Evolutionary conservation across 73 alveolate genomes (phyloP), one percentile per base, ranked within the genome.

Genomic region (Symbiodinium pilosum): DNA sequence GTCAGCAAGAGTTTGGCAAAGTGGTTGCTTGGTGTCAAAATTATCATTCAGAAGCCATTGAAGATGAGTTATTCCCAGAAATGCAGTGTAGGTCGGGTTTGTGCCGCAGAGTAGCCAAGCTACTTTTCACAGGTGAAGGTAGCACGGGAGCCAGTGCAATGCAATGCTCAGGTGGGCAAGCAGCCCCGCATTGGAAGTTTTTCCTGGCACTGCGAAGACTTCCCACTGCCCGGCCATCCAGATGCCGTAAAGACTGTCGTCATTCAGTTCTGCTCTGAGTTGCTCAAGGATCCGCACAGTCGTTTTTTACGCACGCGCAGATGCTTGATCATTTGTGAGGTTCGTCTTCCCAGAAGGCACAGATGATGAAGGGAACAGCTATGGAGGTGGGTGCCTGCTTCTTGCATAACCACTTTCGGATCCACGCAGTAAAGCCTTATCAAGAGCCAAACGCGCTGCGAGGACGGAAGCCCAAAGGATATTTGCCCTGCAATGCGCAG

Each of bases 1-100:
- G 97, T 84, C 97, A 59, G 88, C 77, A 91, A 43, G 88, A 71
- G 40, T 91, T 91, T 42, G 97, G 97, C 56, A 91, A 91, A n/a
- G 97, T 91, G 0, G 97, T 54, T n/a, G 36, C 97, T 21, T 69
- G 97, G 56, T 40, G 30, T 43, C 52, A 87, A n/a, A n/a, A n/a
- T n/a, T n/a, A n/a, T n/a, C n/a, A n/a, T n/a, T n/a, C n/a, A n/a
- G n/a, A n/a, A n/a, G n/a, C n/a, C n/a, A n/a, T n/a, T n/a, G n/a
- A n/a, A n/a, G n/a, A n/a, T n/a, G n/a, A n/a, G n/a, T n/a, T n/a
- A n/a, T n/a, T n/a, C n/a, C n/a, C n/a, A n/a, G n/a, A n/a, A n/a
- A n/a, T n/a, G n/a, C n/a, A n/a, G n/a, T n/a, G n/a, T n/a, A n/a
- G n/a, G n/a, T n/a, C n/a, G n/a, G n/a, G n/a, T n/a, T n/a, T n/a